Percentiles rank a stretch among this genome's conserved stretches.
Evolutionary conservation across 345 rosid genomes (phyloP).

Genomic region (Salix koriyanagi): DNA sequence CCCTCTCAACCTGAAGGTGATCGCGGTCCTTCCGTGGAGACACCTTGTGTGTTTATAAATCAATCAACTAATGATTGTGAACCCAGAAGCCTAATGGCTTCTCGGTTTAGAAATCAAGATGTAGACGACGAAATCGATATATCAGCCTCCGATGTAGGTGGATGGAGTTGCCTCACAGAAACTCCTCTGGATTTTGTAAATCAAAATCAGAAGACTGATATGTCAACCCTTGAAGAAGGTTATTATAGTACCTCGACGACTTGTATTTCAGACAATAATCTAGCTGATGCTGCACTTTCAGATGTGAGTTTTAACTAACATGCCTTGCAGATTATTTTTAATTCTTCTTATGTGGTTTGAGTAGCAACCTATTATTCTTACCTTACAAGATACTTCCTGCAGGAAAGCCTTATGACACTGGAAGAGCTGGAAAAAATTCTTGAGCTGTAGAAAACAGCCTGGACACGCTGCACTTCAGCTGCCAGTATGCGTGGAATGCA

Average conservation of each 20-base stretch:
- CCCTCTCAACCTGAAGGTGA: background rate
- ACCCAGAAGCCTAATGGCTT: background rate
- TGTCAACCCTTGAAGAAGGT: background rate
- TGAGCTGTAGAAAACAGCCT: background rate
- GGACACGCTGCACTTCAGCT: background rate
- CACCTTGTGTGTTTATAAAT: background rate
- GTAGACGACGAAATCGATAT: background rate
- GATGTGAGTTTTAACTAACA: background rate
- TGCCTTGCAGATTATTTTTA: background rate
- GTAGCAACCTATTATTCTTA: background rate
- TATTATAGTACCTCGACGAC: background rate
- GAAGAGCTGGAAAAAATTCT: background rate
- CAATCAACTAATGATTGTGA: background rate
- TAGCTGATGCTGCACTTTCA: background rate
- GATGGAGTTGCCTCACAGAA: background rate
- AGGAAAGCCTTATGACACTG: background rate
- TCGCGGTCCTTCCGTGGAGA: background rate
- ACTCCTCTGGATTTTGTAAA: background rate
- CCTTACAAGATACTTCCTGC: background rate
- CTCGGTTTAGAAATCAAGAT: background rate
- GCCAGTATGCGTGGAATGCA: background rate
- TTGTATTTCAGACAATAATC: background rate
- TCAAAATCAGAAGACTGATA: constrained; percentile 14
- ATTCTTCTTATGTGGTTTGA: background rate
- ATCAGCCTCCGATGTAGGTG: background rate